Conservation (phyloP, 2,329 filamentous ascomycete genomes). For the Neonectria ditissima region DNA sequence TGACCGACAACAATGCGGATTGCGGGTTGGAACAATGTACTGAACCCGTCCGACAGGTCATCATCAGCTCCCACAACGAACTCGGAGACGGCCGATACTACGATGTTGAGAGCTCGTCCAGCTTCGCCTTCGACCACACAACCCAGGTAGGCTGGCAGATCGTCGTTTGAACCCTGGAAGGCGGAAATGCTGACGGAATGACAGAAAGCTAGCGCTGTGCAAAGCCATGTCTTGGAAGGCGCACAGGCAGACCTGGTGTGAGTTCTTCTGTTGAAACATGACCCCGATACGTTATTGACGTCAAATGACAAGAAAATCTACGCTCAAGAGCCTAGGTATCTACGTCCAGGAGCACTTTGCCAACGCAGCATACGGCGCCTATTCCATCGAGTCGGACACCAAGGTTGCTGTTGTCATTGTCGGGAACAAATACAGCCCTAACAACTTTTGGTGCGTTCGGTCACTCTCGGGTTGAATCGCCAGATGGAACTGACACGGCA, state of each 20-base stretch:
- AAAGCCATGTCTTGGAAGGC: slow-evolving; percentile 84
- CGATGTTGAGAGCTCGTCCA: slow-evolving; percentile 87
- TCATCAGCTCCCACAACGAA: slow-evolving; percentile 88
- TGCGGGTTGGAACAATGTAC: slow-evolving; percentile 1
- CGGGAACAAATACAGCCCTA: slow-evolving; percentile 96
- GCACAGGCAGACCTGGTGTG: slow-evolving; percentile 84
- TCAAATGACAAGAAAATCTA: slow-evolving; percentile 74
- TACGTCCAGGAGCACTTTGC: slow-evolving; percentile 93
- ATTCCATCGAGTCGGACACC: slow-evolving; percentile 80
- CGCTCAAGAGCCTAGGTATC: slow-evolving; percentile 78
- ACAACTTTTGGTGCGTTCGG: slow-evolving; percentile 86
- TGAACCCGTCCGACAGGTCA: slow-evolving; percentile 64
- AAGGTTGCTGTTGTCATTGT: slow-evolving; percentile 86
- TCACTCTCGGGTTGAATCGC: not conserved
- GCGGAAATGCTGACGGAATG: slow-evolving; percentile 30
- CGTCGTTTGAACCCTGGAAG: not conserved
- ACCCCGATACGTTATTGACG: slow-evolving; percentile 30
- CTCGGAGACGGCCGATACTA: slow-evolving; percentile 87
- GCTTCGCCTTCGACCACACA: slow-evolving; percentile 88
- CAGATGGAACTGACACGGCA: slow-evolving; percentile 33
- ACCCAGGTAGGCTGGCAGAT: slow-evolving; percentile 69
- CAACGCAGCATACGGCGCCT: slow-evolving; percentile 83
- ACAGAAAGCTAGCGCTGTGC: slow-evolving; percentile 83
- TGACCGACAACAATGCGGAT: slow-evolving; percentile 9
- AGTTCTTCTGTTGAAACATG: slow-evolving; percentile 43